Evolutionary conservation across 805 yeast genomes (phyloP).

Genomic region (Cyberlindnera sargentensis): DNA sequence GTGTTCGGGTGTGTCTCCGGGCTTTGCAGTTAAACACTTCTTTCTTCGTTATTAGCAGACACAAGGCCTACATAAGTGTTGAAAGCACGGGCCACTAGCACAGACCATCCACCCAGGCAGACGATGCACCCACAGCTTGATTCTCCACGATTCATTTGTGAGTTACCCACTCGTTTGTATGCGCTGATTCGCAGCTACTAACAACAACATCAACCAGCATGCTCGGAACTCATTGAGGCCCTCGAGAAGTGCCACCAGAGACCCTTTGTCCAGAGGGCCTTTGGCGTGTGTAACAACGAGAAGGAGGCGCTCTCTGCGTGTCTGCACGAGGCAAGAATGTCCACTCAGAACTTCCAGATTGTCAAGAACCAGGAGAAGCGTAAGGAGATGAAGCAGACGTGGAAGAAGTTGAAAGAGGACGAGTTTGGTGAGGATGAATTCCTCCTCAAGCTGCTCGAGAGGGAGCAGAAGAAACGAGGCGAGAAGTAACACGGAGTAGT

Average conservation of each 20-base stretch:
- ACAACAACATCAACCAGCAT: constrained; percentile 34
- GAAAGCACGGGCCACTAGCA: too few relatives aligned
- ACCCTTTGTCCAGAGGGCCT: constrained; percentile 58
- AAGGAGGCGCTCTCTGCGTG: constrained; percentile 76
- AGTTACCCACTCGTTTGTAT: constrained; percentile 23
- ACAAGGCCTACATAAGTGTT: too few relatives aligned
- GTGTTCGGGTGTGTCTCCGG: too few relatives aligned
- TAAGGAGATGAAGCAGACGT: constrained; percentile 44
- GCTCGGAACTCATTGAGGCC: constrained; percentile 78
- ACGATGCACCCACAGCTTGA: constrained; percentile 50
- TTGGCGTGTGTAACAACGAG: constrained; percentile 80
- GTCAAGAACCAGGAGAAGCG: constrained; percentile 49
- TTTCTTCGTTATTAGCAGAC: too few relatives aligned
- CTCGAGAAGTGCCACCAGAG: constrained; percentile 81
- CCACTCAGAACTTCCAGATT: constrained; percentile 48
- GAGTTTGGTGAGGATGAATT: constrained; percentile 71
- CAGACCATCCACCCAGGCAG: background rate
- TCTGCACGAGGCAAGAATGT: constrained; percentile 67
- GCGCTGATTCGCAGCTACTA: background rate
- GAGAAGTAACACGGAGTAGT: constrained; percentile 1
- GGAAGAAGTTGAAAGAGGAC: constrained; percentile 66
- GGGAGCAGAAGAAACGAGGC: constrained; percentile 35
- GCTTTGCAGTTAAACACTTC: too few relatives aligned
- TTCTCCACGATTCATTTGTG: constrained; percentile 36
- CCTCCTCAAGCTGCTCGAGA: constrained; percentile 56